phyloP scores from a whole-genome alignment of 371 early-diverging fungal genomes.

The Apophysomyces variabilis region DNA sequence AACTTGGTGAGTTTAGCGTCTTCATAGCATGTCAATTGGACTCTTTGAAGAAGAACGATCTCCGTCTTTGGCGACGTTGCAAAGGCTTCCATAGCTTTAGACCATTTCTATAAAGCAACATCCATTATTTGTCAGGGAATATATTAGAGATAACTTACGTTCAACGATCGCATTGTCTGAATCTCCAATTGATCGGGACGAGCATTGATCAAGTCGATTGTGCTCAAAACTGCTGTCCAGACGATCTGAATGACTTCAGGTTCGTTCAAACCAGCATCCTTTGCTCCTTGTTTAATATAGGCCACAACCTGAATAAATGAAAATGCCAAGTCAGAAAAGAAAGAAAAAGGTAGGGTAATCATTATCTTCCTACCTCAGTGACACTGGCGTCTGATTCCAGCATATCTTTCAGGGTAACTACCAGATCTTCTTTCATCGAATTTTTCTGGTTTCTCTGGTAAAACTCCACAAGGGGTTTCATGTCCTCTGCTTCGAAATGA shows the following conservation, averaged over 20 bases:
- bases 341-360: background rate
- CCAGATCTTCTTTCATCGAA: constrained; percentile 69
- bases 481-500: constrained; percentile 91
- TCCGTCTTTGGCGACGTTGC: constrained; percentile 84
- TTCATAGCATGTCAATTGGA: constrained; percentile 85
- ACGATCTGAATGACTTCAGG: constrained; percentile 74
- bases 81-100: constrained; percentile 74
- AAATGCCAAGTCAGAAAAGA: constrained; percentile 3
- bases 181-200: constrained; percentile 86
- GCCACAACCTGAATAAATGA: constrained; percentile 51
- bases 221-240: constrained; percentile 81
- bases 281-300: constrained; percentile 69
- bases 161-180: constrained; percentile 69
- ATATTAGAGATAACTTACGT: constrained; percentile 25
- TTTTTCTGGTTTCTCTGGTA: constrained; percentile 74
- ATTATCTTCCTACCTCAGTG: constrained; percentile 33
- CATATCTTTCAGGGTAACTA: constrained; percentile 61
- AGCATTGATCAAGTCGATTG: constrained; percentile 73
- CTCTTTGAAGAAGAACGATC: constrained; percentile 79
- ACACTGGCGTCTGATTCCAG: constrained; percentile 60
- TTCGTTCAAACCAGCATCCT: constrained; percentile 79
- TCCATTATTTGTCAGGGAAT: background rate
- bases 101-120: constrained; percentile 51
- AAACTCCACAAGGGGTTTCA: constrained; percentile 84
- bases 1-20: constrained; percentile 88